phyloP scores from a whole-genome alignment of 805 yeast genomes.

The Lipomyces sp. region DNA sequence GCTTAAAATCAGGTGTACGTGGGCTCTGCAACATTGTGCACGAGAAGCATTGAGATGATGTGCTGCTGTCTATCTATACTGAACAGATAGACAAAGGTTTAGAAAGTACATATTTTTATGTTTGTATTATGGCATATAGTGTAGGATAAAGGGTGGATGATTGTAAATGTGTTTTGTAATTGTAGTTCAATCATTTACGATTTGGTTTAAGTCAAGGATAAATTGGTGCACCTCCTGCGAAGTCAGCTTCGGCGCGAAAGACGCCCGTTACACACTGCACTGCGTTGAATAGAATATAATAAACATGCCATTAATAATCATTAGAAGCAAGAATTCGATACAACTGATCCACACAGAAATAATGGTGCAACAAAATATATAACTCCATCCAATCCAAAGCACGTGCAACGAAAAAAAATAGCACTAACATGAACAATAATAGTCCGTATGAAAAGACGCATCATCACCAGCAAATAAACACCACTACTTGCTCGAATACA shows the following conservation, averaged over 20 bases:
- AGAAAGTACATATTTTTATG: background rate
- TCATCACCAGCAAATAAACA: slow-evolving; percentile 2
- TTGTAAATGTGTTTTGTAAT: background rate
- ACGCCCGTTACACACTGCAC: too few relatives aligned
- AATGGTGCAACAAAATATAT: slow-evolving; percentile 5
- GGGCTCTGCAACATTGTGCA: background rate
- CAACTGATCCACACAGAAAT: background rate
- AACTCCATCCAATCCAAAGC: slow-evolving; percentile 11
- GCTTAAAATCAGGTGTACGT: background rate
- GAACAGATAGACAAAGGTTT: background rate
- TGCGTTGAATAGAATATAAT: background rate
- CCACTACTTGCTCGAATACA: background rate
- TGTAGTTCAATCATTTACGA: too few relatives aligned
- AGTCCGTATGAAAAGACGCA: background rate
- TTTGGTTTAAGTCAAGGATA: too few relatives aligned
- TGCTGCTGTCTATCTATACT: background rate
- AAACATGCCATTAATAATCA: background rate
- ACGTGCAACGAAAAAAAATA: background rate
- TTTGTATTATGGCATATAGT: background rate
- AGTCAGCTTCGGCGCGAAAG: too few relatives aligned
- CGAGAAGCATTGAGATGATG: background rate
- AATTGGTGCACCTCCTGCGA: too few relatives aligned
- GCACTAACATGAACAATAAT: background rate
- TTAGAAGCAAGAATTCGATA: slow-evolving; percentile 4
- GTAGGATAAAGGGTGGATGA: background rate